Base-by-base conservation (phyloP, 225 moss, liverwort and hornwort genomes). In the Polytrichum formosum region DNA sequence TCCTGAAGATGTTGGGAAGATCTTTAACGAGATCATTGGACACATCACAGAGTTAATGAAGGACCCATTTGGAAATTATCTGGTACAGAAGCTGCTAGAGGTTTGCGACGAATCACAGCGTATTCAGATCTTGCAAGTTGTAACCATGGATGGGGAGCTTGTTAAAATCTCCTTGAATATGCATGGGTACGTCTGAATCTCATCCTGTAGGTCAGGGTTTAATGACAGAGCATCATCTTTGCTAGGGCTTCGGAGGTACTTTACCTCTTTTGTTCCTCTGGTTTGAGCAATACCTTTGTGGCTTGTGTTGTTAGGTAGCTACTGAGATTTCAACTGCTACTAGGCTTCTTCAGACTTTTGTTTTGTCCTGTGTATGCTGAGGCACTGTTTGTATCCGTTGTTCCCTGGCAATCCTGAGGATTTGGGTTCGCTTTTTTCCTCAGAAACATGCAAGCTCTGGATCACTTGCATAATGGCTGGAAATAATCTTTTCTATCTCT, bases 11-110 rank as follows among this genome's bases (percentile, higher is more conserved):
- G 89, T 89, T 53, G 78, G 83, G 77, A 89, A 85, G 68, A 85
- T 89, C 22, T 89, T 89, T 21, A 58, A 77, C 54, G 89, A 89
- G 71, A 89, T 89, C 29, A 85, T 89, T 66, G 83, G 83, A 28
- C 89, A 89, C 54, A 85, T 89, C 21, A 85, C 85, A 54, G 89
- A 89, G 73, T 80, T 89, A 10, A 89, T 89, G 89, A 85, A 80
- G 2, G 89, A 89, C 71, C 89, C 89, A 23, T 89, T 89, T 54
- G 89, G 89, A 26, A 89, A 89, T 56, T 89, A 89, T 61, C 76
- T 89, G n/a, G 85, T 89, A 58, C 89, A 89, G 64, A 89, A 89
- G 71, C 65, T 89, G 72, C 75, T 89, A 37, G 85, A 89, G 71
- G 89, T 89, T 60, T 89, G 89, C 59, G 72, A 81, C 25, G 89